phyloP scores from a whole-genome alignment of 1,284 basidiomycete species.

The Microbotryum scabiosae region DNA sequence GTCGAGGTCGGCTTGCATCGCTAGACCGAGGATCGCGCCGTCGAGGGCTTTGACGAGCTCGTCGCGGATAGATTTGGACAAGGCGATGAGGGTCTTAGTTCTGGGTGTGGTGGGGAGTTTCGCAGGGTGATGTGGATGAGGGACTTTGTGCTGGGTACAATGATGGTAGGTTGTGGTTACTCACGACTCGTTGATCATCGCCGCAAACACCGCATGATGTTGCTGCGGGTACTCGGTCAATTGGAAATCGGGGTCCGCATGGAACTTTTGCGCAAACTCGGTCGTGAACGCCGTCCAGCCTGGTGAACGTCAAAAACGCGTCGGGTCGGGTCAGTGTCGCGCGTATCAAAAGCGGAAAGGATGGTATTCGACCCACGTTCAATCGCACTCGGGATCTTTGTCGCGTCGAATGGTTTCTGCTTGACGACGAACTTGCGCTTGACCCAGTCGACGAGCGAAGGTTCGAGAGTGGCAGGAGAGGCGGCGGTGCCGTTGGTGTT shows the following conservation, averaged over 20 bases:
- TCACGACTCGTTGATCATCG: conserved; percentile 22
- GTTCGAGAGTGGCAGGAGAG: background rate
- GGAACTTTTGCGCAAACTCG: no score
- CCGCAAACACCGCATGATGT: conserved; percentile 45
- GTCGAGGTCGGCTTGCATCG: no score
- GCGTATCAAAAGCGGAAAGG: conserved; percentile 2
- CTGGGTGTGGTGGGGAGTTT: no score
- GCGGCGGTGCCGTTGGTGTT: background rate
- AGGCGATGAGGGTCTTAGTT: conserved; percentile 11
- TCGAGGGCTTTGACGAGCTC: no score
- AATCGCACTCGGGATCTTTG: conserved; percentile 69
- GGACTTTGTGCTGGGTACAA: no score
- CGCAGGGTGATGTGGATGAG: no score
- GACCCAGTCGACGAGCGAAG: conserved; percentile 38
- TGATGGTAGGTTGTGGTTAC: background rate
- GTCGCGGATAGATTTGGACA: no score
- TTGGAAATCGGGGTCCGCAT: conserved; percentile 40
- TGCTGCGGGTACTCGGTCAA: conserved; percentile 59
- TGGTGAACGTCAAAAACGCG: conserved; percentile 52
- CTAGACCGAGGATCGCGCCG: no score
- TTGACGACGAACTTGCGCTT: conserved; percentile 64
- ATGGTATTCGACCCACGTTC: conserved; percentile 50
- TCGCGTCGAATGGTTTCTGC: conserved; percentile 65
- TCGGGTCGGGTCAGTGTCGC: conserved; percentile 6
- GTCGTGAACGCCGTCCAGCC: no score